These are phyloP conservation scores for Cenchrus purpureus DNA, from an alignment of 176 grass and related monocot genomes.

Conservation along the genomic window DNA sequence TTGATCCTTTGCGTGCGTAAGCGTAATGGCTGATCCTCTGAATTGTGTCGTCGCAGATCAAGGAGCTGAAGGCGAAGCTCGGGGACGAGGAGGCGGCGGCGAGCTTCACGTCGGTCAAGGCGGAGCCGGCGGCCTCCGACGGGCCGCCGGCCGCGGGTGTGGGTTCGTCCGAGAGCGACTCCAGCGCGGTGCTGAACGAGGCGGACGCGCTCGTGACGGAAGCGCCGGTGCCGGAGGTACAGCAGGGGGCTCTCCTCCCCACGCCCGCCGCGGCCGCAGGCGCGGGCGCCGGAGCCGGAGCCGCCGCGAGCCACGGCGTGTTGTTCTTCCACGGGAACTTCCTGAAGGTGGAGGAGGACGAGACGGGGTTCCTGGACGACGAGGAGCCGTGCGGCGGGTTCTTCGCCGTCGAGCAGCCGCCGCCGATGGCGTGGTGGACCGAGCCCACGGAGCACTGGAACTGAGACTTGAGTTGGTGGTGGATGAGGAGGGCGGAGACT, in stretches of 20 bases:
- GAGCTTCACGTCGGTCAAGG: conserved; percentile 82
- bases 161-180: conserved; percentile 78
- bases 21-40: conserved; percentile 18
- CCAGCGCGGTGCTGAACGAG: conserved; percentile 69
- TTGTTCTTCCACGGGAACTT: conserved; percentile 52
- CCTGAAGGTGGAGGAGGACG: conserved; percentile 69
- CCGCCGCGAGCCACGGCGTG: conserved; percentile 26
- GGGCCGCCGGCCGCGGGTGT: conserved; percentile 35
- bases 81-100: conserved; percentile 48
- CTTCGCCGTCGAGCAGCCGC: conserved; percentile 72
- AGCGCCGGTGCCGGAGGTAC: not conserved
- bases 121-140: conserved; percentile 53
- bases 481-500: not conserved
- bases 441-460: conserved; percentile 57
- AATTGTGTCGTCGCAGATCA: conserved; percentile 44
- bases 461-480: not conserved
- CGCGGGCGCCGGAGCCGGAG: not conserved
- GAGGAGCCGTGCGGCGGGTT: conserved; percentile 66
- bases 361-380: conserved; percentile 62
- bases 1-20: not conserved
- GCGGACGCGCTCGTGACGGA: conserved; percentile 33
- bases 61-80: conserved; percentile 72
- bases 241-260: conserved; percentile 6
- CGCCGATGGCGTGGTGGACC: conserved; percentile 73
- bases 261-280: not conserved